These are phyloP conservation scores for Lactarius tabidus DNA, from an alignment of 768 basidiomycete species.

Conservation along the genomic window DNA sequence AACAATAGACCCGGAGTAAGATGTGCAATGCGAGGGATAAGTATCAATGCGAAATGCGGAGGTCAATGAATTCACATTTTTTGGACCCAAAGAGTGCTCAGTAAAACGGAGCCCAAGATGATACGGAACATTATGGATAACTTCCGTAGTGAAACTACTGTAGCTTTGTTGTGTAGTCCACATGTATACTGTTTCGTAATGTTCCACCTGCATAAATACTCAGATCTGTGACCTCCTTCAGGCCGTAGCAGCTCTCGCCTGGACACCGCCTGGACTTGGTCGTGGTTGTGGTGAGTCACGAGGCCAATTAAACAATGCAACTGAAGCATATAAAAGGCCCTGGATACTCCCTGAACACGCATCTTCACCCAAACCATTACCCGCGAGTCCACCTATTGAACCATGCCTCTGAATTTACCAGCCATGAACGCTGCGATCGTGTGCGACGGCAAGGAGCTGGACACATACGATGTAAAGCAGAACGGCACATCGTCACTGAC, in stretches of 20 bases:
- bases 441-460: constrained; percentile 4
- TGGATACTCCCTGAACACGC: too few species aligned
- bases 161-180: neutral
- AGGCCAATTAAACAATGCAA: too few species aligned
- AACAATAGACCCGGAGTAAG: neutral
- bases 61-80: neutral
- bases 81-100: neutral
- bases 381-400: neutral
- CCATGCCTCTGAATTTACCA: constrained; percentile 7
- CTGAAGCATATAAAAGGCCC: too few species aligned
- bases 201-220: too few species aligned
- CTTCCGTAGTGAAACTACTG: too few species aligned
- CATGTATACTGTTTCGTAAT: neutral
- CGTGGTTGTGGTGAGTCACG: too few species aligned
- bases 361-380: too few species aligned
- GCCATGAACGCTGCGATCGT: neutral
- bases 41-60: neutral
- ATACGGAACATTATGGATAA: neutral
- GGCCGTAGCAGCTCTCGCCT: too few species aligned
- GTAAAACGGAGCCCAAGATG: too few species aligned
- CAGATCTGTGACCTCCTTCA: too few species aligned
- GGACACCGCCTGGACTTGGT: too few species aligned
- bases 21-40: neutral
- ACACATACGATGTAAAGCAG: neutral
- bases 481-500: neutral